These are phyloP conservation scores for Tolypocladium album DNA, from an alignment of 2,329 filamentous ascomycete species.

Conservation along the genomic window DNA sequence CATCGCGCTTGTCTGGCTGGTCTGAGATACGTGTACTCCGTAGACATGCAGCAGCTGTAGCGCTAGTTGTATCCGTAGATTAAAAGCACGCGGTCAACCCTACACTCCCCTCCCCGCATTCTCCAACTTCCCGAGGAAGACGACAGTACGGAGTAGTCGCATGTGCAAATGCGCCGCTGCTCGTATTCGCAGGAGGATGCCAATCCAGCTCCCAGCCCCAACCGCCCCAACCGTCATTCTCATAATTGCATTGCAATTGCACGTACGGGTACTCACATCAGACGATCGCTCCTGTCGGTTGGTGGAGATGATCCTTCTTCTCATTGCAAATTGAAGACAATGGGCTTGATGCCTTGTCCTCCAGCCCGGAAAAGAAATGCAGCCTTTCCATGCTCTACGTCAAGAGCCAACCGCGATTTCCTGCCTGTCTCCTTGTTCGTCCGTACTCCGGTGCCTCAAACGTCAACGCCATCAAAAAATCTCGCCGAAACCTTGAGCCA, in stretches of 20 bases:
- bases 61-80: background rate
- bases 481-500: background rate
- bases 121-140: background rate
- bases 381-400: background rate
- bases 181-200: background rate
- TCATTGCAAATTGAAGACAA: background rate
- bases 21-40: background rate
- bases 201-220: background rate
- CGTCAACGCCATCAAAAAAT: background rate
- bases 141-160: background rate
- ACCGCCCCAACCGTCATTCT: background rate
- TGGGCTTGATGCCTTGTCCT: background rate
- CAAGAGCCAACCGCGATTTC: background rate
- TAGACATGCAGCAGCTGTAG: background rate
- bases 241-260: background rate
- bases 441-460: background rate
- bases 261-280: background rate
- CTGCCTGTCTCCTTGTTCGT: background rate
- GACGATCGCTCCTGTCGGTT: background rate
- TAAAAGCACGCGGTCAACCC: background rate
- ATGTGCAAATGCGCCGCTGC: slow-evolving; percentile 5
- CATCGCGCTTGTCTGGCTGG: background rate
- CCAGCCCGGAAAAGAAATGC: background rate
- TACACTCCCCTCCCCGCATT: background rate
- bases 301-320: background rate